These are phyloP conservation scores for Rusavskia elegans DNA, from an alignment of 495 filamentous ascomycete genomes.

Conservation along the genomic window DNA sequence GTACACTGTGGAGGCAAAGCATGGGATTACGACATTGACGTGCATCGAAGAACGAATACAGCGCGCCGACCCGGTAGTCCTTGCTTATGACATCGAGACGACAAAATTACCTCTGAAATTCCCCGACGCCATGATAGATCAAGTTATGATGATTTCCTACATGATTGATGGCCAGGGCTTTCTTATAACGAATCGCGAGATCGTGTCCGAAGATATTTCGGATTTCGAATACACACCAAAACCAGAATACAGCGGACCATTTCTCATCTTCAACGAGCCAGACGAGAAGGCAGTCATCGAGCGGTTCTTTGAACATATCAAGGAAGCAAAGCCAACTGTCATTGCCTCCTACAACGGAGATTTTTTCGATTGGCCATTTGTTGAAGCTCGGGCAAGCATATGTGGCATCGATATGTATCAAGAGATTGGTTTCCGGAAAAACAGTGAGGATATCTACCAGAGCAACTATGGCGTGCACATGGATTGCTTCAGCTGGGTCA, in stretches of 20 bases:
- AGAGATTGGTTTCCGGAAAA: conserved; percentile 92
- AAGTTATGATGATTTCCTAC: conserved; percentile 99
- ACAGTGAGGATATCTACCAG: conserved; percentile 89
- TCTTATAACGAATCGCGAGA: conserved; percentile 93
- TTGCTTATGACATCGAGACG: conserved; percentile 97
- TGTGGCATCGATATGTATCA: conserved; percentile 99
- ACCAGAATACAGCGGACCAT: conserved; percentile 85
- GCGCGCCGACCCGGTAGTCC: conserved; percentile 83
- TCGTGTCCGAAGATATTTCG: conserved; percentile 91
- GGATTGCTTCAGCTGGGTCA: conserved; percentile 99
- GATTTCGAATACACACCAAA: conserved; percentile 98
- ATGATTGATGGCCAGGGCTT: conserved; percentile 99
- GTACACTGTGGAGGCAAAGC: conserved; percentile 91
- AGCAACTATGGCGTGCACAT: conserved; percentile 92
- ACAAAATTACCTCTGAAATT: conserved; percentile 95
- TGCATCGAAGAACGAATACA: conserved; percentile 79
- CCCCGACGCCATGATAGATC: conserved; percentile 87
- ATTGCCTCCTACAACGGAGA: conserved; percentile 99
- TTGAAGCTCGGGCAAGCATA: conserved; percentile 81
- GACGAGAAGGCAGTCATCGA: conserved; percentile 80
- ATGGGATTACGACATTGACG: conserved; percentile 64
- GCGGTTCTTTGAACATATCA: conserved; percentile 89
- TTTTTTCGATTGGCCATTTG: conserved; percentile 99
- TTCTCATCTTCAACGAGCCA: conserved; percentile 96
- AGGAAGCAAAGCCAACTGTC: conserved; percentile 84